These are phyloP conservation scores for Schwanniomyces vanrijiae DNA, from an alignment of 805 yeast species.

Conservation along the genomic window DNA sequence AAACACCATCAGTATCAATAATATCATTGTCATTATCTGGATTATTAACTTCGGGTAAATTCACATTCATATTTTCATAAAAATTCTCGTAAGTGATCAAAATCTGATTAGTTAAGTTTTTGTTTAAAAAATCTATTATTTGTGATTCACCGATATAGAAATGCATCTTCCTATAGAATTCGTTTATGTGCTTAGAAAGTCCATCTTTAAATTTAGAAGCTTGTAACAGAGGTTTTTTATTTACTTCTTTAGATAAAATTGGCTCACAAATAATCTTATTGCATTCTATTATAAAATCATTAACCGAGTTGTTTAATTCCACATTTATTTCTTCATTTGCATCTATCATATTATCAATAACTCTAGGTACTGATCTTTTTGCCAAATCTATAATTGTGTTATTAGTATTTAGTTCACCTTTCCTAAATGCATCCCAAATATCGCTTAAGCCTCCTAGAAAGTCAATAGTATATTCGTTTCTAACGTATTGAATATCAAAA, in stretches of 20 bases:
- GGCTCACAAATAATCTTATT: constrained; percentile 49
- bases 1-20: constrained; percentile 64
- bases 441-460: constrained; percentile 68
- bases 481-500: constrained; percentile 77
- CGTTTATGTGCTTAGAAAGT: constrained; percentile 56
- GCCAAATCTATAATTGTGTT: constrained; percentile 51
- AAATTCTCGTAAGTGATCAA: constrained; percentile 57
- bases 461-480: constrained; percentile 74
- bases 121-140: constrained; percentile 30
- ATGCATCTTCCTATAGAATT: constrained; percentile 50
- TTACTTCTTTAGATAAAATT: constrained; percentile 21
- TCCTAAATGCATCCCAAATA: constrained; percentile 36
- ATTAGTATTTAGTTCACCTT: constrained; percentile 45
- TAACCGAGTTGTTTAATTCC: constrained; percentile 70
- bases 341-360: constrained; percentile 80
- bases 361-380: constrained; percentile 71
- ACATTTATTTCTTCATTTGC: constrained; percentile 69
- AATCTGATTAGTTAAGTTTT: constrained; percentile 47
- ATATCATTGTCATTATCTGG: constrained; percentile 35
- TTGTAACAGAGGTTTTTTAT: constrained; percentile 26
- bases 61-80: constrained; percentile 33
- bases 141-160: constrained; percentile 57
- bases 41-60: constrained; percentile 20
- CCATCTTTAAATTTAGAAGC: constrained; percentile 46
- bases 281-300: constrained; percentile 59